Evolutionary conservation across 371 early-diverging fungal species (phyloP).

Genomic region (Batrachochytrium dendrobatidis): DNA sequence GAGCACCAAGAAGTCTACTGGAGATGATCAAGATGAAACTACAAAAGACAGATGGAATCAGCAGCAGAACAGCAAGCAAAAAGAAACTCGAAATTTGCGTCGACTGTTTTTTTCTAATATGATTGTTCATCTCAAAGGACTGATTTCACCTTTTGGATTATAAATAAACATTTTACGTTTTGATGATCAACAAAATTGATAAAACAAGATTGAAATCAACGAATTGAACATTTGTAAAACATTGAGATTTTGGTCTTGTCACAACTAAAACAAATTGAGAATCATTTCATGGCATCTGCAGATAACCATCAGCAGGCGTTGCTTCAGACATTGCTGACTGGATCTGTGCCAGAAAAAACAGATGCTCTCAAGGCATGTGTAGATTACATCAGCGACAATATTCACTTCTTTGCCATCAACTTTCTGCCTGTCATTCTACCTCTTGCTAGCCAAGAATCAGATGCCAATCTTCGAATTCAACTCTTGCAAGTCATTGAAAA

Average conservation of each 20-base stretch:
- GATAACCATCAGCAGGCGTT: background rate
- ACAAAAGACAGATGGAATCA: too few relatives aligned
- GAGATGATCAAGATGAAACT: too few relatives aligned
- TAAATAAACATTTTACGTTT: too few relatives aligned
- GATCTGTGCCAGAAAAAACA: background rate
- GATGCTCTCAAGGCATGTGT: background rate
- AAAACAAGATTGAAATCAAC: too few relatives aligned
- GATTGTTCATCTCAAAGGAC: slow-evolving; percentile 13
- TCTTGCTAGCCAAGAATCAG: background rate
- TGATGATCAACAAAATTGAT: too few relatives aligned
- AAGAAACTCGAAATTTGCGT: slow-evolving; percentile 4
- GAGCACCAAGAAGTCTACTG: background rate
- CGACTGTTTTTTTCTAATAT: slow-evolving; percentile 3
- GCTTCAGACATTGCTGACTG: background rate
- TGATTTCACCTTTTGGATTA: too few relatives aligned
- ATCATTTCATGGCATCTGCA: too few relatives aligned
- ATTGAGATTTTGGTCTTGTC: too few relatives aligned
- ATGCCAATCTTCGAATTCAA: background rate
- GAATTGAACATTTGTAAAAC: background rate
- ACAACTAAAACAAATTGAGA: too few relatives aligned
- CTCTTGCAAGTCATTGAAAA: background rate
- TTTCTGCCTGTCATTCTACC: slow-evolving; percentile 1
- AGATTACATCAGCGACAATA: background rate
- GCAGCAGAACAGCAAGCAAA: slow-evolving; percentile 2
- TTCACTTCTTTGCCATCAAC: background rate